Conservation (phyloP, 371 early-diverging fungal genomes). For the Saksenaea oblongispora region DNA sequence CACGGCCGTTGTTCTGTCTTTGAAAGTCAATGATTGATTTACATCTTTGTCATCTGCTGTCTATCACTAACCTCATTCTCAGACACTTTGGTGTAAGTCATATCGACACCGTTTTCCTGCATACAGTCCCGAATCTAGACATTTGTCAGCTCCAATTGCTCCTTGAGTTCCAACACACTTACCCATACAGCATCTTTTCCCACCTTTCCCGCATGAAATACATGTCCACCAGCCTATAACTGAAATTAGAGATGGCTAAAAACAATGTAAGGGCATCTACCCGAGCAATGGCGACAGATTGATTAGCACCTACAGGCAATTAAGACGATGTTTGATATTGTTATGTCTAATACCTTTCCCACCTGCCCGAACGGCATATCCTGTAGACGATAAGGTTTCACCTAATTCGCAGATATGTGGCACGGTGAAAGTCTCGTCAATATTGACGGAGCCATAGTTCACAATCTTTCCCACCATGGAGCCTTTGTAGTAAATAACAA, state of each 20-base stretch:
- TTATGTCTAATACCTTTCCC: slow-evolving; percentile 71
- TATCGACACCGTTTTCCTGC: slow-evolving; percentile 42
- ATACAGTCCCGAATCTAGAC: slow-evolving; percentile 37
- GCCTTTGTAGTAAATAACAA: not conserved
- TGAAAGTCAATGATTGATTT: not conserved
- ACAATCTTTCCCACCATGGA: slow-evolving; percentile 56
- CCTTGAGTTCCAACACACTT: slow-evolving; percentile 24
- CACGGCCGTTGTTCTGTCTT: slow-evolving; percentile 74
- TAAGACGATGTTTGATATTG: not conserved
- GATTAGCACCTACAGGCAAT: slow-evolving; percentile 2
- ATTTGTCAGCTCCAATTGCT: not conserved
- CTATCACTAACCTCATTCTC: slow-evolving; percentile 32
- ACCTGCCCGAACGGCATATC: slow-evolving; percentile 72
- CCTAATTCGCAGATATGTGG: slow-evolving; percentile 82
- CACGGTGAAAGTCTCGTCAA: slow-evolving; percentile 86
- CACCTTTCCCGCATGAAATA: slow-evolving; percentile 81
- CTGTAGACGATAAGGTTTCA: slow-evolving; percentile 76
- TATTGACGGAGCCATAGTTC: slow-evolving; percentile 85
- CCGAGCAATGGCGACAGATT: slow-evolving; percentile 6
- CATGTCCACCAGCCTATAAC: slow-evolving; percentile 62
- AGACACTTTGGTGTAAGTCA: slow-evolving; percentile 27
- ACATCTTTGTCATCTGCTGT: not conserved
- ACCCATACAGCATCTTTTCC: slow-evolving; percentile 88
- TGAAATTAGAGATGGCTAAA: not conserved
- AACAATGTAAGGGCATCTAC: not conserved